Evolutionary conservation across 768 basidiomycete genomes (phyloP), one percentile per base, ranked within the genome.

Genomic region (Hysterangium stoloniferum): DNA sequence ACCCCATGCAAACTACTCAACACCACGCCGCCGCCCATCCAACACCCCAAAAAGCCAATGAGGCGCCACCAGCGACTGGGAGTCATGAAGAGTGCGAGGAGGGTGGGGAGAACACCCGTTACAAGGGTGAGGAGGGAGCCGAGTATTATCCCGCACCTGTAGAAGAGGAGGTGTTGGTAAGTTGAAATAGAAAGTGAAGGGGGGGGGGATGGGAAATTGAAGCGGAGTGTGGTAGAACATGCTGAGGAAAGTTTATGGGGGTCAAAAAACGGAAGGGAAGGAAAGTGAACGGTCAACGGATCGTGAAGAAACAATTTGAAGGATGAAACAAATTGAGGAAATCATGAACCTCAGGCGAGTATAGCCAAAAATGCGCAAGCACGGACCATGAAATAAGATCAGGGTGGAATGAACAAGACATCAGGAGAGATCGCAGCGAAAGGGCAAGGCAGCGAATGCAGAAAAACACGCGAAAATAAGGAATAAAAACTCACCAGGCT

Each of bases 1-100:
- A 88, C 78, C 4, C 86, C 86, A 54, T 86, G 75, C 31, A 86
- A 56, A 44, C 82, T 81, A 3, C 79, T 72, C 4, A 86, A 53
- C 13, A 85, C 57, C 13, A 85, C 64, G 2, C 77, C 76, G 17
- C 86, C 58, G 17, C 86, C 86, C 6, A 86, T 58, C 82, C 82
- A 88, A 44, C 86, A 59, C 1, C 83, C 84, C 0, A 84, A 84
- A 1, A 86, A 62, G 0, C 84, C 79, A 2, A 68, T 53, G 20
- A 86, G 59, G 15, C 84, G 75, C 13, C 74, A 65, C 77, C 82
- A 78, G 6, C 82, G 75, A 36, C 74, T 68, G 3, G 70, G 60
- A 0, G 70, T 71, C n/a, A 41, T 41, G 38, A 51, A 51, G 19
- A 51, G 34, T 11, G 49, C 40, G 17, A 27, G n/a, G 9, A 64